Conservation (phyloP, 2,329 filamentous ascomycete species). For the Microdochium bolleyi region DNA sequence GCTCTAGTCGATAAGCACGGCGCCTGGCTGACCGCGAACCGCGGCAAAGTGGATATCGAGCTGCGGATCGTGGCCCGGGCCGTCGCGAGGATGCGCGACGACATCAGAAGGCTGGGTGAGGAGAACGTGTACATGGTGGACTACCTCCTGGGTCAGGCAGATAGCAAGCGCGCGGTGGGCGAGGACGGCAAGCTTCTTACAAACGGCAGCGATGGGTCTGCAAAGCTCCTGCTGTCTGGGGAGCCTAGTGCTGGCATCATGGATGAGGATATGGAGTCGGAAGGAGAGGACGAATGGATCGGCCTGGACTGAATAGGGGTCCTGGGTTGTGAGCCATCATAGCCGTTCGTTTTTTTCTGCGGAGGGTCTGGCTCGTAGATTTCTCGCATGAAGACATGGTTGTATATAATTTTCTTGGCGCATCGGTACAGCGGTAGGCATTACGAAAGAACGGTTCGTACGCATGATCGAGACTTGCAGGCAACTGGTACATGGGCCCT, state of each 20-base stretch:
- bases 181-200: slow-evolving; percentile 2
- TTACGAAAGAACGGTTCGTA: too few relatives aligned
- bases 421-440: not conserved
- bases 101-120: slow-evolving; percentile 75
- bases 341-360: too few relatives aligned
- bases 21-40: slow-evolving; percentile 73
- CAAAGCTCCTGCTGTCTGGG: slow-evolving; percentile 13
- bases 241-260: slow-evolving; percentile 4
- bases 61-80: slow-evolving; percentile 76
- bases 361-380: too few relatives aligned
- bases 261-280: slow-evolving; percentile 11
- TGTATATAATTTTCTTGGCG: not conserved
- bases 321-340: too few relatives aligned
- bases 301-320: slow-evolving; percentile 15
- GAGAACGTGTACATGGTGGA: slow-evolving; percentile 87
- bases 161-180: slow-evolving; percentile 8
- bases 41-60: slow-evolving; percentile 74
- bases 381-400: not conserved
- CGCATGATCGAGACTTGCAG: too few relatives aligned
- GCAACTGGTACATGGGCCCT: too few relatives aligned
- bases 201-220: slow-evolving; percentile 9
- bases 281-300: slow-evolving; percentile 20
- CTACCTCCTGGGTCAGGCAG: slow-evolving; percentile 57
- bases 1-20: slow-evolving; percentile 76
- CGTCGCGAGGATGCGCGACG: slow-evolving; percentile 70